Evolutionary conservation across 441 rosid species (phyloP), one percentile per base, ranked within the genome.

Genomic region (Flueggea neowawraea): DNA sequence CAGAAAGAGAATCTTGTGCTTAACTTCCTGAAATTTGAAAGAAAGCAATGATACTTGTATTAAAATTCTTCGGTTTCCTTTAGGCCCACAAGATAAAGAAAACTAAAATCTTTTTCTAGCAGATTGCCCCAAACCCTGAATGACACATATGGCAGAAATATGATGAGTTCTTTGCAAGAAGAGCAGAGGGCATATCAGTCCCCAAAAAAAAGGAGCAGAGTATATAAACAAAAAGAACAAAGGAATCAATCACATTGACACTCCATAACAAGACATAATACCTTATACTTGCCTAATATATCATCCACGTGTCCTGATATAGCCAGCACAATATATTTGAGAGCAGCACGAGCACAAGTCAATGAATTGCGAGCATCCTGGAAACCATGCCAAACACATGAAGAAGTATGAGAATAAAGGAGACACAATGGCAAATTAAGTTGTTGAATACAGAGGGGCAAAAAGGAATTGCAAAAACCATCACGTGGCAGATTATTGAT

Each of bases 241-340:
- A 36, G 9, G 41, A 36, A 36, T 36, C 6, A 51, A 59, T 36
- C 2, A 56, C 10, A 43, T 16, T 67, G 15, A 55, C 8, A 31
- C 52, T 32, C 13, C 16, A 60, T 39, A 66, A 51, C 61, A 66
- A 54, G 52, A 22, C 50, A 57, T n/a, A 44, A 16, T 70, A 90
- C 97, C 97, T 90, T 90, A 71, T 86, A 90, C 80, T 80, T 90
- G 64, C 87, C 83, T 17, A 90, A 68, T 56, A 84, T 77, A 70
- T 84, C 91, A 80, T 90, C 97, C 91, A 88, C 77, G 71, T 90
- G 86, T 55, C 97, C 97, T 62, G 91, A 86, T 55, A 90, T 70
- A 70, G 89, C 97, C 71, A 90, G 84, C 78, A 90, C 77, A 66
- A 90, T 72, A 70, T 84, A 90, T 69, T 83, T 90, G 65, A 90